A percentile compares a stretch with the other conserved stretches of the same genome.
Conservation (phyloP, 1,139 yeast species). For the Petasospora fabianii region DNA sequence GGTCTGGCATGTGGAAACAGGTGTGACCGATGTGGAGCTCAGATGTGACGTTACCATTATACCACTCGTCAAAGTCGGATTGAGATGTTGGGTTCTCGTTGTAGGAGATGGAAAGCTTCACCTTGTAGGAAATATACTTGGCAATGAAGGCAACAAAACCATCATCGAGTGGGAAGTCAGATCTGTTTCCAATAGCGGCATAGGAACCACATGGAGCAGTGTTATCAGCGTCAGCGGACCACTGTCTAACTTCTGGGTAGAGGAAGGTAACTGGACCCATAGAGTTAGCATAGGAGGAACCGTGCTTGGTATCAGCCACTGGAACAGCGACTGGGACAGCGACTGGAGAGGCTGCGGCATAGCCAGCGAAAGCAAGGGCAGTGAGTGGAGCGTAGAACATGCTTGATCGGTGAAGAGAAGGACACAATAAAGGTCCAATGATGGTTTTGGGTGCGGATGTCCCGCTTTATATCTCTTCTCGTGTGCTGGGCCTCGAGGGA, state of each 20-base stretch:
- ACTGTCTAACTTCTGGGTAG: slow-evolving; percentile 39
- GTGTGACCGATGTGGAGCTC: slow-evolving; percentile 40
- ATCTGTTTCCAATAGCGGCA: slow-evolving; percentile 32
- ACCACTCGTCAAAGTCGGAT: slow-evolving; percentile 37
- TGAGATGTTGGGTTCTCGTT: slow-evolving; percentile 34
- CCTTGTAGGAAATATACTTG: slow-evolving; percentile 35
- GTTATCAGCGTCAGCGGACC: slow-evolving; percentile 40
- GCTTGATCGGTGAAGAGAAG: not conserved
- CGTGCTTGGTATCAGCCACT: slow-evolving; percentile 23
- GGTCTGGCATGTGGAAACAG: slow-evolving; percentile 39
- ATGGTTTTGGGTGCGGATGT: slow-evolving; percentile 1
- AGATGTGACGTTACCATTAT: slow-evolving; percentile 34
- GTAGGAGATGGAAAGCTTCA: slow-evolving; percentile 37
- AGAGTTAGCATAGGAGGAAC: slow-evolving; percentile 31
- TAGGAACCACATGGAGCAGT: slow-evolving; percentile 41
- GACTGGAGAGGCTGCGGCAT: slow-evolving; percentile 21
- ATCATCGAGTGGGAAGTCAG: slow-evolving; percentile 39
- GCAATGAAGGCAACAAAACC: slow-evolving; percentile 41
- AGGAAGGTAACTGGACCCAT: slow-evolving; percentile 43
- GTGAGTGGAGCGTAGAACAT: slow-evolving; percentile 12
- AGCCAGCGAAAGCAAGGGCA: slow-evolving; percentile 18
- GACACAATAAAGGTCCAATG: not conserved
- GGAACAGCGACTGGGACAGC: slow-evolving; percentile 21
- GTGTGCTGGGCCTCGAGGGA: not conserved
- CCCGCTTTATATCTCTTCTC: slow-evolving; percentile 2